Conservation (phyloP, 2,329 filamentous ascomycete species). For the Diaporthe vexans region DNA sequence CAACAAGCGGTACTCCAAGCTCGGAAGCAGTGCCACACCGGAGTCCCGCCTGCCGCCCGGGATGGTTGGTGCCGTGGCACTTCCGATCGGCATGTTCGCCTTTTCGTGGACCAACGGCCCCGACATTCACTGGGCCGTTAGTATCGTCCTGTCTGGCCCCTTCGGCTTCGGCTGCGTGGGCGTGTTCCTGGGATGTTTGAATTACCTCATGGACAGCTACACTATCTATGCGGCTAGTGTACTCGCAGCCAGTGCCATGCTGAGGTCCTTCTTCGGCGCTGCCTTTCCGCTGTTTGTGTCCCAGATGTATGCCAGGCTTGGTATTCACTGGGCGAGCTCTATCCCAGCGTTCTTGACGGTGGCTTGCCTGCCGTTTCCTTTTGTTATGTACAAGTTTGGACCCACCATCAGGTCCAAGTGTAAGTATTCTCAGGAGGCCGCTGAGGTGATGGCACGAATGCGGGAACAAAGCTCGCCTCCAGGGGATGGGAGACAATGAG, state of each 20-base stretch:
- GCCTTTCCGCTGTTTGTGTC: constrained; percentile 81
- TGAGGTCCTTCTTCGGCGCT: constrained; percentile 80
- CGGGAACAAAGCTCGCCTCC: not conserved
- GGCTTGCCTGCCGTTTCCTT: constrained; percentile 68
- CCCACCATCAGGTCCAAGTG: constrained; percentile 72
- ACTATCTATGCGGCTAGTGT: constrained; percentile 83
- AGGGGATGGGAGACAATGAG: not conserved
- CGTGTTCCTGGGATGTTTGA: constrained; percentile 74
- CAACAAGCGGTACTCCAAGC: constrained; percentile 65
- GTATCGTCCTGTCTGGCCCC: constrained; percentile 53
- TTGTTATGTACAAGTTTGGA: constrained; percentile 73
- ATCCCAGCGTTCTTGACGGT: constrained; percentile 79
- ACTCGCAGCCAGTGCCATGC: constrained; percentile 78
- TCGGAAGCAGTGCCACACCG: constrained; percentile 61
- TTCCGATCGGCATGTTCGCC: constrained; percentile 25
- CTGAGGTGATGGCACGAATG: constrained; percentile 65
- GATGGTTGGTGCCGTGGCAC: constrained; percentile 67
- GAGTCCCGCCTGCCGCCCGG: constrained; percentile 73
- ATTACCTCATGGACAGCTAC: constrained; percentile 78
- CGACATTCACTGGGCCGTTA: constrained; percentile 52
- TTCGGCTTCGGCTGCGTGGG: constrained; percentile 65
- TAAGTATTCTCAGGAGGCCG: constrained; percentile 78
- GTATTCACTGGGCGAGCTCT: constrained; percentile 82
- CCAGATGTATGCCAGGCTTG: constrained; percentile 69
- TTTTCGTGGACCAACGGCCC: constrained; percentile 34